Evolutionary conservation across 2,329 filamentous ascomycete genomes (phyloP).

Genomic region (Lachnellula subtilissima): DNA sequence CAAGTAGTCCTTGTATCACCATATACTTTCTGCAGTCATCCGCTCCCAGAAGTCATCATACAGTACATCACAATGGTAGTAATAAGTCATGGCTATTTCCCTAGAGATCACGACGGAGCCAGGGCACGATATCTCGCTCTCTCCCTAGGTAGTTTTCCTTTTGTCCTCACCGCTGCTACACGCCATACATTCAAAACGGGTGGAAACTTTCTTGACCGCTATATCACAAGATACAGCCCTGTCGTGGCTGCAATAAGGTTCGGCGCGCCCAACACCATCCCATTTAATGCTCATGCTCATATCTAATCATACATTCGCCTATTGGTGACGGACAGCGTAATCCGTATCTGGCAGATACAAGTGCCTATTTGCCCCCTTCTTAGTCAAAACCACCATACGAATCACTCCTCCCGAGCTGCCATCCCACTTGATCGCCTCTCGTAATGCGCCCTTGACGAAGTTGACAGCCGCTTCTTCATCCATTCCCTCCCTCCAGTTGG

Average conservation of each 20-base stretch:
- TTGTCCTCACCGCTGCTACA: conserved; percentile 17
- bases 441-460: conserved; percentile 87
- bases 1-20: too few species aligned
- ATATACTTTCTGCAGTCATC: too few species aligned
- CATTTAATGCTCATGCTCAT: conserved; percentile 27
- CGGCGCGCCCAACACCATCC: conserved; percentile 21
- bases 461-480: conserved; percentile 82
- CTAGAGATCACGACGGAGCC: too few species aligned
- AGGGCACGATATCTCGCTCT: too few species aligned
- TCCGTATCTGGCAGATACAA: conserved; percentile 90
- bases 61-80: too few species aligned
- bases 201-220: conserved; percentile 12
- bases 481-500: conserved; percentile 94
- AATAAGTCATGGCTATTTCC: too few species aligned
- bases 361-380: conserved; percentile 84
- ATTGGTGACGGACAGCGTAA: conserved; percentile 51
- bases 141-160: not conserved
- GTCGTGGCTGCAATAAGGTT: not conserved
- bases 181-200: not conserved
- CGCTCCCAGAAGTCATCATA: too few species aligned
- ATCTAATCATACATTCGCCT: conserved; percentile 45
- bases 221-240: conserved; percentile 5
- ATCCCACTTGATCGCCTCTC: conserved; percentile 99
- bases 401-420: conserved; percentile 98
- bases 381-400: conserved; percentile 92